Evolutionary conservation across 306 rosid species (phyloP), one percentile per base, ranked within the genome.

Genomic region (Lathyrus tuberosus): DNA sequence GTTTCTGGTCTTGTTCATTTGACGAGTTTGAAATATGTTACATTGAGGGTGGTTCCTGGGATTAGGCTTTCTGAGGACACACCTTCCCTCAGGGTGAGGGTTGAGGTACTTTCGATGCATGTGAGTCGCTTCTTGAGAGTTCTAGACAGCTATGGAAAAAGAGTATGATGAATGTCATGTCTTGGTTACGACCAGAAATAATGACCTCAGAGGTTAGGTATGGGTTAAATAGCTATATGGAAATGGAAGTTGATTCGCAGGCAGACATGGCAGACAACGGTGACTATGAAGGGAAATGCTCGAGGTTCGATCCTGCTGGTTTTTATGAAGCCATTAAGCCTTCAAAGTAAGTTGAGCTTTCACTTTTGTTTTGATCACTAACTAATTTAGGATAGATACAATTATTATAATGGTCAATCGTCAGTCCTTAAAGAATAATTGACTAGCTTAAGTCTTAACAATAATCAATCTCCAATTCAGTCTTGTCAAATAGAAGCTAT

Each of bases 241-340:
- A 81, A 54, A 83, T 64, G 79, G 92, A 85, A 58, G 74, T 51
- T 84, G 79, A 82, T 85, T 57, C 51, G 42, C 83, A 60, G 70
- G 26, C 52, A 17, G 87, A 76, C 71, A 73, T 1, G 48, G 82
- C 42, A 68, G 86, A 83, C 20, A 83, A 52, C n/a, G 68, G 61
- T 59, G 47, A 67, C 58, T 13, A 52, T 58, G 42, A 67, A 54
- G 67, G 61, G 76, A 84, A 72, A 70, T 70, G 59, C 71, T 65
- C 76, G 35, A 90, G 84, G 66, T 86, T 94, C 57, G 91, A 94
- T 79, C 89, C 84, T 61, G 84, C 89, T 20, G 83, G 83, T 56
- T 94, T 94, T 73, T 94, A 90, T 81, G 96, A 94, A 80, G 97
- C 94, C 82, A 90, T 90, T 63, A 90, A 83, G 72, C 97, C 96